A percentile compares a stretch with the other conserved stretches of the same genome.
phyloP scores from a whole-genome alignment of 225 moss, liverwort and hornwort species.

The Rhytidiadelphus loreus region DNA sequence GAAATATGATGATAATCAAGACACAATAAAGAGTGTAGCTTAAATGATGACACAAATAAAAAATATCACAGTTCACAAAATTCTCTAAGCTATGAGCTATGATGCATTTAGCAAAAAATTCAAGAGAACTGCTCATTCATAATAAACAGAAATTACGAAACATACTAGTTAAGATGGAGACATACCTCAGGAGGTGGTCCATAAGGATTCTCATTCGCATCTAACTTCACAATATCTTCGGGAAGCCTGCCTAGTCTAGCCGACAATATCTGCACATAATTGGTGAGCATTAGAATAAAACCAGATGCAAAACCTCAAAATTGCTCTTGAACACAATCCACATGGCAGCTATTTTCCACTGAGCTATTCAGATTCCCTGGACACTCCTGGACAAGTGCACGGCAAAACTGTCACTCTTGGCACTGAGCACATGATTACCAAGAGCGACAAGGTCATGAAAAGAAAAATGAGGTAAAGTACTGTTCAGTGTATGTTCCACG shows the following conservation, averaged over 20 bases:
- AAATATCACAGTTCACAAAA: not conserved
- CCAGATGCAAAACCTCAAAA: not conserved
- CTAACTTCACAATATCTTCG: slow-evolving; percentile 88
- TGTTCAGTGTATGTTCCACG: not conserved
- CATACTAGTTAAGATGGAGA: not conserved
- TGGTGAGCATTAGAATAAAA: not conserved
- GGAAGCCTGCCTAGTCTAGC: slow-evolving; percentile 77
- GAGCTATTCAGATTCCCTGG: not conserved
- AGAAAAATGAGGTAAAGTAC: not conserved
- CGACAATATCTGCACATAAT: slow-evolving; percentile 70
- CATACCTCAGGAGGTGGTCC: slow-evolving; percentile 91
- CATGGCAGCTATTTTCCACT: not conserved
- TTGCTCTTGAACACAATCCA: not conserved
- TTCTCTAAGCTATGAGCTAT: not conserved
- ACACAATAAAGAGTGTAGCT: not conserved
- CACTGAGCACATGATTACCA: not conserved
- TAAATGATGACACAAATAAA: not conserved
- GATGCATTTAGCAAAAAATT: not conserved
- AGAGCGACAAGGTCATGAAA: not conserved
- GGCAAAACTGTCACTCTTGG: not conserved
- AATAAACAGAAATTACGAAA: not conserved
- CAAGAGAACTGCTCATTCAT: not conserved
- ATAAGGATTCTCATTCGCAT: slow-evolving; percentile 98
- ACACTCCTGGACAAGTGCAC: not conserved
- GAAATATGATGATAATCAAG: not conserved